A percentile compares a stretch with the other conserved stretches of the same genome.
Conservation (phyloP, 2,329 filamentous ascomycete genomes). For the Juglanconis sp. region DNA sequence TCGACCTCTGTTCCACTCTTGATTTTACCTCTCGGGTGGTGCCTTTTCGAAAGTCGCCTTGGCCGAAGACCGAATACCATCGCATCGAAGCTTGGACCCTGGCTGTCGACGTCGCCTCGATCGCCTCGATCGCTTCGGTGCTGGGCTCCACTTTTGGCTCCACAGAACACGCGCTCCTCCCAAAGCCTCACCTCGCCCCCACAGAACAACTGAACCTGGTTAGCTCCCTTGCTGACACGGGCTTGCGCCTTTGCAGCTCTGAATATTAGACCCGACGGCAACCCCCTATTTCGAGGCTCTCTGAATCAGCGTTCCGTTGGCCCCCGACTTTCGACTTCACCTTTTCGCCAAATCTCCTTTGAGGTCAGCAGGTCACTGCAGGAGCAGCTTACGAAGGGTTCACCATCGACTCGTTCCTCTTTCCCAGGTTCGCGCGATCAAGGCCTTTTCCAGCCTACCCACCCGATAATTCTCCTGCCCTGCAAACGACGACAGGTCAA, state of each 20-base stretch:
- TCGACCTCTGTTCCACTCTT: too few species aligned
- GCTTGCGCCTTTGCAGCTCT: conserved; percentile 1
- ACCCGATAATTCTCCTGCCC: conserved; percentile 23
- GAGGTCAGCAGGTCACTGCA: conserved; percentile 83
- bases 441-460: conserved; percentile 35
- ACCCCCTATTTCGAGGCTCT: conserved; percentile 14
- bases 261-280: conserved; percentile 12
- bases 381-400: conserved; percentile 43
- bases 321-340: conserved; percentile 17
- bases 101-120: too few species aligned
- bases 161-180: not conserved
- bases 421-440: conserved; percentile 7
- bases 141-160: not conserved
- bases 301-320: not conserved
- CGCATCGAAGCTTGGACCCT: too few species aligned
- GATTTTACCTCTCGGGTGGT: too few species aligned
- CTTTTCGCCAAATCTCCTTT: conserved; percentile 55
- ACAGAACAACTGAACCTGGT: conserved; percentile 5
- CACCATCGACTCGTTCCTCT: conserved; percentile 11
- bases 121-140: not conserved
- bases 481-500: conserved; percentile 13
- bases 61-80: too few species aligned
- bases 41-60: too few species aligned
- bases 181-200: conserved; percentile 15
- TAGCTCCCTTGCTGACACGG: conserved; percentile 16